phyloP scores from a whole-genome alignment of 495 filamentous ascomycete genomes.

The Neurospora pannonica region DNA sequence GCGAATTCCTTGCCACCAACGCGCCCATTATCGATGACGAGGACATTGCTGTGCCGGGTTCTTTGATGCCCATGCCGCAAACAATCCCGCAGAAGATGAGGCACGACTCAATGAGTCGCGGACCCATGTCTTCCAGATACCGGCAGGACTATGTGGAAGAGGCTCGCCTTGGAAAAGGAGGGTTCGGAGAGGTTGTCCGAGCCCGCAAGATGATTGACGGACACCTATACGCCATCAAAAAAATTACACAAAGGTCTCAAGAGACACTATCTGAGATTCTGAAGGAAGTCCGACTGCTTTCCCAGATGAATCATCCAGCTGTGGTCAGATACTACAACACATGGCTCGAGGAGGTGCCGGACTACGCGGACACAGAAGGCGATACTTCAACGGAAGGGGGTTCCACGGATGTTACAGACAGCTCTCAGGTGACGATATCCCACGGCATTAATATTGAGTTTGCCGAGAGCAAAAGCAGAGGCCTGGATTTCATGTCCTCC shows the following conservation, averaged over 20 bases:
- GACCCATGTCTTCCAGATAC: constrained; percentile 57
- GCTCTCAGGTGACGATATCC: constrained; percentile 10
- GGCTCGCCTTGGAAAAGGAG: constrained; percentile 81
- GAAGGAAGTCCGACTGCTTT: constrained; percentile 84
- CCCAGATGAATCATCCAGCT: constrained; percentile 86
- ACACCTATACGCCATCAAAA: constrained; percentile 91
- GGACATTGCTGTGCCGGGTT: constrained; percentile 21
- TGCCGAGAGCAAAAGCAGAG: constrained; percentile 60
- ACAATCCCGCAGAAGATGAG: constrained; percentile 31
- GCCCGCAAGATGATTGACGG: constrained; percentile 90
- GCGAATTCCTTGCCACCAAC: constrained; percentile 68
- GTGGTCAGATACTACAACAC: constrained; percentile 94
- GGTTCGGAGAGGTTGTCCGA: constrained; percentile 95
- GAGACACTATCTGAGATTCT: constrained; percentile 74
- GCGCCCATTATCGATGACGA: constrained; percentile 43
- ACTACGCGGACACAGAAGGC: constrained; percentile 46
- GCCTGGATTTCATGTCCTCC: constrained; percentile 88
- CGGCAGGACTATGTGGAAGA: constrained; percentile 82
- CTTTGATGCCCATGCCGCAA: constrained; percentile 30
- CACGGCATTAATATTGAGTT: constrained; percentile 50
- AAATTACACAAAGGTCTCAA: constrained; percentile 76
- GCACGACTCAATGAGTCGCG: constrained; percentile 40
- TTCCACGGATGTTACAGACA: constrained; percentile 15
- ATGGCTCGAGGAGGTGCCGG: constrained; percentile 69
- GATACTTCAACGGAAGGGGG: constrained; percentile 49